Evolutionary conservation across 2,329 filamentous ascomycete species (phyloP).

Genomic region (Neopestalotiopsis sp.): DNA sequence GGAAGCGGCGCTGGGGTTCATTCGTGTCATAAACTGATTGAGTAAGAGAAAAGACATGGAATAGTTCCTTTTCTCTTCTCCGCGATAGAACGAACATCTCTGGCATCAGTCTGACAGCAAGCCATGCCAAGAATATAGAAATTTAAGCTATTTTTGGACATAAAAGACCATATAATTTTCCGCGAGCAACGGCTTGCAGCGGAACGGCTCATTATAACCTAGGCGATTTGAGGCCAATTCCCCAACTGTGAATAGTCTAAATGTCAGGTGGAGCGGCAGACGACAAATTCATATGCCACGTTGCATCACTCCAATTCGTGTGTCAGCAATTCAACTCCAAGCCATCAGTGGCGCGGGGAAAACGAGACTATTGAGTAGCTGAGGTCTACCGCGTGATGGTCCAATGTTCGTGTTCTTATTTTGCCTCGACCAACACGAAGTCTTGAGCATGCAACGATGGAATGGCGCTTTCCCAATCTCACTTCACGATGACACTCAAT

Average conservation of each 20-base stretch:
- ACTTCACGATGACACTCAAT: not conserved
- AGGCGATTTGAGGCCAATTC: too few species aligned
- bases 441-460: not conserved
- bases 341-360: not conserved
- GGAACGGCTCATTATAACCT: too few species aligned
- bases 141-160: not conserved
- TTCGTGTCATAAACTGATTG: not conserved
- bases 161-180: not conserved
- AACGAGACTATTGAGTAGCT: not conserved
- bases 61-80: not conserved
- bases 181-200: too few species aligned
- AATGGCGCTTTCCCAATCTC: not conserved
- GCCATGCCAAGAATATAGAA: not conserved
- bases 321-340: not conserved
- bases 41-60: not conserved
- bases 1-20: not conserved
- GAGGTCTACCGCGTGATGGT: not conserved
- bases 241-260: not conserved
- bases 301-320: not conserved
- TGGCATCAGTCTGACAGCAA: too few species aligned
- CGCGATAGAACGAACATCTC: too few species aligned
- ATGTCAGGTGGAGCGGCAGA: not conserved
- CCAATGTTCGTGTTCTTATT: not conserved
- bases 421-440: not conserved
- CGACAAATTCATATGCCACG: not conserved